Conservation (phyloP, 2,329 filamentous ascomycete species). For the Xylariales sp. region DNA sequence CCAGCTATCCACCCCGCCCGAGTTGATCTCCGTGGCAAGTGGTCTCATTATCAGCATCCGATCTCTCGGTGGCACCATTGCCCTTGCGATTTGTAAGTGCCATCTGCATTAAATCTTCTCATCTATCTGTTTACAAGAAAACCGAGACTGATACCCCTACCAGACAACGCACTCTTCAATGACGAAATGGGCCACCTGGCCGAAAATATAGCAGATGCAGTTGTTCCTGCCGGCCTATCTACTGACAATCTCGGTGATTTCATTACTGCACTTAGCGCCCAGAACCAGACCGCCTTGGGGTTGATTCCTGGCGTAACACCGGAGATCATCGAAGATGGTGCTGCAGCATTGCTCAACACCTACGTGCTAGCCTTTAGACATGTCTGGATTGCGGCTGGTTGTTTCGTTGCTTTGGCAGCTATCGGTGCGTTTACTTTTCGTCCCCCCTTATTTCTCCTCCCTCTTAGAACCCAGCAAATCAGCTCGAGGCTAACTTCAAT, state of each 20-base stretch:
- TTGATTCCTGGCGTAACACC: constrained; percentile 22
- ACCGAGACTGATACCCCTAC: too few species aligned
- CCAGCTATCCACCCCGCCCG: constrained; percentile 31
- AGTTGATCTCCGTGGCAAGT: constrained; percentile 26
- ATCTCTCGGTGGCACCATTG: constrained; percentile 42
- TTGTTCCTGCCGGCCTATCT: constrained; percentile 23
- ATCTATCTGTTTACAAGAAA: too few species aligned
- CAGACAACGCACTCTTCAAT: constrained; percentile 18
- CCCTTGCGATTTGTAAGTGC: constrained; percentile 42
- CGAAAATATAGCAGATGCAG: constrained; percentile 26
- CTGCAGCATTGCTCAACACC: constrained; percentile 18
- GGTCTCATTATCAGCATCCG: constrained; percentile 31
- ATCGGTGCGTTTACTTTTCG: constrained; percentile 23
- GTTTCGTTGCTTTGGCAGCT: constrained; percentile 22
- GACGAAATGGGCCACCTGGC: constrained; percentile 20
- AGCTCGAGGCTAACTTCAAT: too few species aligned
- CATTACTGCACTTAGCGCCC: constrained; percentile 19
- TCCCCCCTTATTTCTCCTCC: too few species aligned
- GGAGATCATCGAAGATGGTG: constrained; percentile 22
- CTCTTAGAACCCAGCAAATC: too few species aligned
- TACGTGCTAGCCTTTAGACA: constrained; percentile 23
- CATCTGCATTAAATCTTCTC: too few species aligned
- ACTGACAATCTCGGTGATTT: constrained; percentile 17
- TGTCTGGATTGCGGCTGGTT: constrained; percentile 26
- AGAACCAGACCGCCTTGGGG: constrained; percentile 19